Base-by-base conservation (phyloP, 2,329 filamentous ascomycete genomes). In the Polychaeton citri region DNA sequence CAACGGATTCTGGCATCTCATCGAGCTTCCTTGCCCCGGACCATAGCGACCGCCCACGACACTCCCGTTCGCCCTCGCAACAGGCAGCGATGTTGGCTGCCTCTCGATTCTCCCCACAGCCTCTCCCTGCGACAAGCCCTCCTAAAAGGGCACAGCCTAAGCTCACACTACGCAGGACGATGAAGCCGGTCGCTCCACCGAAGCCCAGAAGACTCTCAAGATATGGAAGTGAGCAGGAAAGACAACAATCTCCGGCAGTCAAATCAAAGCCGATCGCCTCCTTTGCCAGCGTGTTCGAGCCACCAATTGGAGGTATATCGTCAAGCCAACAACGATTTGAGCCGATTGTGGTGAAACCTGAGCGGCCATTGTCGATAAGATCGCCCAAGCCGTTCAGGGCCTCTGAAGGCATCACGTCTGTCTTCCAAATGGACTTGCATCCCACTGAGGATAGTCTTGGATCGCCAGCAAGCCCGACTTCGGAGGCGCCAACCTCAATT, bases 341-440 rank as follows among this genome's bases (percentile, higher is more conserved):
- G 17, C 39, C 45, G 3, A 41, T 49, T 24, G 36, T 47, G 8
- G 38, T 43, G 31, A 42, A 45, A 37, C 51, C 40, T 32, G 42
- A 49, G 38, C 41, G 41, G 32, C 45, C 52, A 35, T 45, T 49
- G 7, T 49, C 57, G 10, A 46, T 65, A 6, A 52, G 50, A 26
- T 62, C 60, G 9, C 63, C 63, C 1, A 65, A 65, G 43, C 63
- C 64, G 6, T 24, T 52, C 18, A 47, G 38, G 34, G 43, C 48
- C 7, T 31, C 34, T 18, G 38, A 38, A 7, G 47, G 44, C 19
- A 54, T 55, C 15, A 54, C 49, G 16, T 52, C 49, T n/a, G 43
- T 54, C 39, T 45, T 55, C 34, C 45, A 50, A 33, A 31, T 52
- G 37, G 47, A 55, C 31, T 30, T 53, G 15, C 47, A 46, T 12